These are phyloP conservation scores for Endocarpon pusillum DNA, from an alignment of 495 filamentous ascomycete genomes.

Conservation along the genomic window DNA sequence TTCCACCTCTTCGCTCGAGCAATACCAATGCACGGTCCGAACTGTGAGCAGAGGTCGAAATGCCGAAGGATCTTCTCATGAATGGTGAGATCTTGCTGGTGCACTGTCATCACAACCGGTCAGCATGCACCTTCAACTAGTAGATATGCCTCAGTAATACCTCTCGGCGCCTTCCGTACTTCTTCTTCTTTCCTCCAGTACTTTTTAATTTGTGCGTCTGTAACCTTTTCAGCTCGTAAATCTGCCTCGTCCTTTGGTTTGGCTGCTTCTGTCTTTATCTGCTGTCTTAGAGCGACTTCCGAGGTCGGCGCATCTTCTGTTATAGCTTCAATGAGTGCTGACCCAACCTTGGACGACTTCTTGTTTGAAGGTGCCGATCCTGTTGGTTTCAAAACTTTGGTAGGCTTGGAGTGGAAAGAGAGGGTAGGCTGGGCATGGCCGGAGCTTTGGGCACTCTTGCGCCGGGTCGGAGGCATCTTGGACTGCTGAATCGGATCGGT, in stretches of 20 bases:
- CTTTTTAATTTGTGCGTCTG: constrained; percentile 41
- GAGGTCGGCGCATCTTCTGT: constrained; percentile 14
- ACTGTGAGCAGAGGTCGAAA: constrained; percentile 77
- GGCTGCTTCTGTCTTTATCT: constrained; percentile 22
- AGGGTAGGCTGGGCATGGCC: constrained; percentile 47
- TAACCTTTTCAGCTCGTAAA: constrained; percentile 38
- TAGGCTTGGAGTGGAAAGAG: constrained; percentile 47
- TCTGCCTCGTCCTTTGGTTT: constrained; percentile 33
- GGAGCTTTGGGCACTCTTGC: constrained; percentile 22
- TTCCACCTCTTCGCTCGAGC: constrained; percentile 71
- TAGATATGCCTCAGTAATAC: constrained; percentile 12
- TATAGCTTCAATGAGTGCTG: constrained; percentile 20
- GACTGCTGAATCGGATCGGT: too few species aligned
- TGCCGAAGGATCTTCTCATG: constrained; percentile 76
- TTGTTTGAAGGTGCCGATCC: constrained; percentile 20
- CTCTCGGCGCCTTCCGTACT: constrained; percentile 34
- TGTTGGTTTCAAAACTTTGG: constrained; percentile 57
- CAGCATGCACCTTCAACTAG: not conserved
- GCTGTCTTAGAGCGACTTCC: constrained; percentile 24
- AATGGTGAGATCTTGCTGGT: constrained; percentile 51
- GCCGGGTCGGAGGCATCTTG: constrained; percentile 54
- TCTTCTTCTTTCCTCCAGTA: constrained; percentile 60
- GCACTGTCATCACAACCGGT: constrained; percentile 29
- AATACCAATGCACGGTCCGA: constrained; percentile 88
- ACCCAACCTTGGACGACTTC: constrained; percentile 29